Percentiles rank a stretch among this genome's conserved stretches.
These are phyloP conservation scores for Ganoderma sp. DNA, from an alignment of 1,284 basidiomycete species.

Conservation along the genomic window DNA sequence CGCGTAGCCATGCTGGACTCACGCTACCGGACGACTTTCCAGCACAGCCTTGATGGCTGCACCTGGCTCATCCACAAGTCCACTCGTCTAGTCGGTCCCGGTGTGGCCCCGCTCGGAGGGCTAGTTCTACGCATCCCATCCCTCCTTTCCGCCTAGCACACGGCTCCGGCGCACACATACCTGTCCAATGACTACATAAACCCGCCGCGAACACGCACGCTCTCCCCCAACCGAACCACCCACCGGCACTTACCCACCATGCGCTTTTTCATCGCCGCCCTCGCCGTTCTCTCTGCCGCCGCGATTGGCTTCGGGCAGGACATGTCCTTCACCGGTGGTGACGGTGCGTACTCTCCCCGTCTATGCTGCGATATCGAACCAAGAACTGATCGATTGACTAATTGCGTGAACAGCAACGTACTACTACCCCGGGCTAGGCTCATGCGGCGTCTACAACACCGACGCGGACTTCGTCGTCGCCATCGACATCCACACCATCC, in stretches of 20 bases:
- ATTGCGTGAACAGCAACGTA: slow-evolving; percentile 29
- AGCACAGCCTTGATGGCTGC: no score
- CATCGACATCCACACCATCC: slow-evolving; percentile 18
- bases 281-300: slow-evolving; percentile 18
- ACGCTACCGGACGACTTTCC: no score
- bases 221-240: not conserved
- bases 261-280: slow-evolving; percentile 19
- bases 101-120: no score
- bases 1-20: no score
- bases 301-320: slow-evolving; percentile 11
- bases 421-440: slow-evolving; percentile 24
- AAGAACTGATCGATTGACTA: no score
- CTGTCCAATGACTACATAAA: not conserved
- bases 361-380: no score
- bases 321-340: slow-evolving; percentile 13
- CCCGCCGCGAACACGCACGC: no score
- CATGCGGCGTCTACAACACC: slow-evolving; percentile 28
- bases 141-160: not conserved
- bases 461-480: slow-evolving; percentile 30
- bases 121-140: not conserved
- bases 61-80: not conserved
- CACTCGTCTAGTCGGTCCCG: not conserved
- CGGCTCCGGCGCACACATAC: not conserved
- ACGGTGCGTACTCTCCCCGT: no score
- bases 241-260: slow-evolving; percentile 5